Base-by-base conservation (phyloP, 768 basidiomycete species). In the Tulasnella calospora region DNA sequence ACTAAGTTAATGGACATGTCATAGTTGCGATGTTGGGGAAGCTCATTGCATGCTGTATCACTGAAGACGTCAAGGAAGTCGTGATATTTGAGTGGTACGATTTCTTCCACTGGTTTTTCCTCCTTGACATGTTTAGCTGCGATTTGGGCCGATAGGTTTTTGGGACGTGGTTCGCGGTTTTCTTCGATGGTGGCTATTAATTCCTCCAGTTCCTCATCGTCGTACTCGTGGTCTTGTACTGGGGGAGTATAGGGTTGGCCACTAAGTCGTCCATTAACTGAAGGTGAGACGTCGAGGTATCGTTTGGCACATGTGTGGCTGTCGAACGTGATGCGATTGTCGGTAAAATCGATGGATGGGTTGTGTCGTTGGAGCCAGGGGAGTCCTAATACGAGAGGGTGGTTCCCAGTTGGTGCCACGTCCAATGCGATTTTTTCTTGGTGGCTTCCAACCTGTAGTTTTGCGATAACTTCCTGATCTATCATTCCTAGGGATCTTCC, bases 1-100 rank as follows among this genome's bases (percentile, higher is more conserved):
- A 83, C 82, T 2, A 86, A 79, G 27, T 86, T 81, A 71, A 87
- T 86, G 8, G 81, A 79, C 27, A 83, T 82, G 72, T 87, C 86
- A 82, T 84, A 87, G 0, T 80, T 79, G 0, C 82, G 80, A 76
- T 86, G 86, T 21, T 80, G 82, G 5, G 85, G 84, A 0, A 87
- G 83, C 23, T 81, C 81, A n/a, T 84, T 80, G 13, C 82, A 82
- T 23, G 82, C 76, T 12, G 70, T 47, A 3, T 81, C 77, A 2
- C 77, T 79, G 77, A 86, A 85, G 19, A 84, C 82, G 23, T 80
- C 81, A 55, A 81, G 79, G 71, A 80, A 85, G 17, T 83, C 77
- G 79, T 77, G 83, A 79, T 81, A 86, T 81, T 79, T 81, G 35
- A 82, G 80, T 7, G 84, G 85, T 13, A 85, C 51, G 51, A 51